Evolutionary conservation across 1,139 yeast species (phyloP).

Genomic region (Pichia sorboxylosa): DNA sequence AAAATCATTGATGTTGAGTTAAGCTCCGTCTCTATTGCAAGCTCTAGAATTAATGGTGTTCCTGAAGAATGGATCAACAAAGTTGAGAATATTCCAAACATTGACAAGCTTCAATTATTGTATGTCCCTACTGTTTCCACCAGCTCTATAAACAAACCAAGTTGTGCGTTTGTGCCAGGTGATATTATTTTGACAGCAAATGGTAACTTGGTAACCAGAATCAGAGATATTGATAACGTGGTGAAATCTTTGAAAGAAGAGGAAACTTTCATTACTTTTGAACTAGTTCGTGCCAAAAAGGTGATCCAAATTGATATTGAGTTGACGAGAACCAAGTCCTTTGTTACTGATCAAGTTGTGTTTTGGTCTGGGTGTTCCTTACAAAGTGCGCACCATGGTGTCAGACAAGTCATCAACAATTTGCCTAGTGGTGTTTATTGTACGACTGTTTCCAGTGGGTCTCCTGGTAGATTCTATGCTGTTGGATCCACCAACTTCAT

Average conservation of each 20-base stretch:
- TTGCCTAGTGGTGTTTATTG: constrained; percentile 80
- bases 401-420: constrained; percentile 61
- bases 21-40: constrained; percentile 53
- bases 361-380: constrained; percentile 74
- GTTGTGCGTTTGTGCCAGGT: constrained; percentile 38
- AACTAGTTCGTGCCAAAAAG: constrained; percentile 51
- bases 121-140: constrained; percentile 52
- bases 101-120: constrained; percentile 62
- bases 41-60: constrained; percentile 78
- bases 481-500: constrained; percentile 71
- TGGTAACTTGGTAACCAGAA: constrained; percentile 49
- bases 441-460: constrained; percentile 60
- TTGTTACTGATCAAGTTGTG: constrained; percentile 57
- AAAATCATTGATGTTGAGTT: constrained; percentile 74
- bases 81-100: constrained; percentile 44
- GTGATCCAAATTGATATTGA: constrained; percentile 49
- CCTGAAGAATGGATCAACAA: constrained; percentile 69
- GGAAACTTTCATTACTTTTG: constrained; percentile 37
- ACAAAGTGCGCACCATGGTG: constrained; percentile 60
- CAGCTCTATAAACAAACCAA: constrained; percentile 18
- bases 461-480: constrained; percentile 82
- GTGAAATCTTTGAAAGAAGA: constrained; percentile 22
- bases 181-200: constrained; percentile 69
- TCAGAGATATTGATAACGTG: constrained; percentile 55
- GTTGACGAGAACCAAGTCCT: constrained; percentile 43